A percentile compares a stretch with the other conserved stretches of the same genome.
phyloP scores from a whole-genome alignment of 176 grass and related monocot species.

The Rhynchospora pubera region DNA sequence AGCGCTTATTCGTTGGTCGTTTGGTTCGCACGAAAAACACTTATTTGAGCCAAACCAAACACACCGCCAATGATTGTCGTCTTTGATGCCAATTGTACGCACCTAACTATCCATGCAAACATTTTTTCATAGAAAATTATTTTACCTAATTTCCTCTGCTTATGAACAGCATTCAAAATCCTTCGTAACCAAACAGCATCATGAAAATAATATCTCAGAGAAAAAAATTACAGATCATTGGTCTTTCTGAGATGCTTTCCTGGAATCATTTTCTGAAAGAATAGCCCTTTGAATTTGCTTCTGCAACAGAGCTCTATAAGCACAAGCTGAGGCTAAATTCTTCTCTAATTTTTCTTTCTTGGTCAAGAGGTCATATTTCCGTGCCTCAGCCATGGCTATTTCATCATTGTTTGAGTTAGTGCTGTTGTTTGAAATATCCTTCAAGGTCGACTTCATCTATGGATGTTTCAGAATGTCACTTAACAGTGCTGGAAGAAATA shows the following conservation, averaged over 20 bases:
- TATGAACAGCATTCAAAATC: conserved; percentile 7
- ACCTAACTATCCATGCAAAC: not conserved
- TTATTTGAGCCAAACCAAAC: too few relatives aligned
- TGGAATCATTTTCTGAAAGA: conserved; percentile 31
- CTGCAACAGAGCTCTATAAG: conserved; percentile 54
- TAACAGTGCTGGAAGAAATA: conserved; percentile 2
- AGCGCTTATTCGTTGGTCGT: too few relatives aligned
- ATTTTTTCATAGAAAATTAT: not conserved
- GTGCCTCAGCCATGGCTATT: conserved; percentile 53
- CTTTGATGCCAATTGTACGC: not conserved
- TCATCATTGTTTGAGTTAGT: conserved; percentile 35
- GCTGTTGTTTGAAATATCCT: conserved; percentile 39
- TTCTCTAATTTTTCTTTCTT: conserved; percentile 59
- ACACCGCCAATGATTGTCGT: not conserved
- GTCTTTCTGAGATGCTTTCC: conserved; percentile 8
- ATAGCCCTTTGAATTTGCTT: conserved; percentile 67
- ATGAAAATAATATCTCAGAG: not conserved
- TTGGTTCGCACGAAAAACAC: too few relatives aligned
- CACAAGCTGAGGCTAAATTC: conserved; percentile 37
- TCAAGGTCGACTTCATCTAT: conserved; percentile 49
- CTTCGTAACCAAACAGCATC: not conserved
- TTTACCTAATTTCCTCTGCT: not conserved
- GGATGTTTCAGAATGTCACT: not conserved
- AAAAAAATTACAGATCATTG: not conserved
- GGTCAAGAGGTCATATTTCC: conserved; percentile 47